Percentiles rank a stretch among this genome's conserved stretches.
Evolutionary conservation across 192 early-diverging fungal genomes (phyloP).

Genomic region (Dimargaris verticillata): DNA sequence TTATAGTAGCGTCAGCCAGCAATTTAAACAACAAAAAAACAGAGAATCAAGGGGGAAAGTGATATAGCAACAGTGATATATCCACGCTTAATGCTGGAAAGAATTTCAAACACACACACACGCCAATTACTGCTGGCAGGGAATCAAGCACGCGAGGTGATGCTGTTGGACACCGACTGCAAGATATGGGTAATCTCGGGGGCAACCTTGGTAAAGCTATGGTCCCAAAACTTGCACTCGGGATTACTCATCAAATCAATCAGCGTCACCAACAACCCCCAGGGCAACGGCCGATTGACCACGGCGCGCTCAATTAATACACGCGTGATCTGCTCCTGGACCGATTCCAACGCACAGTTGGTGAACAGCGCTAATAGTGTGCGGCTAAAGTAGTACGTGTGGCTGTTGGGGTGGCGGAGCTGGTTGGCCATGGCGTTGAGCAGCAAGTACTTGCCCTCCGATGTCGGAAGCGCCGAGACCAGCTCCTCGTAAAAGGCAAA

Average conservation of each 20-base stretch:
- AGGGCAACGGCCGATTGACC: constrained; percentile 93
- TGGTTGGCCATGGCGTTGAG: constrained; percentile 89
- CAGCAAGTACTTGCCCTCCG: constrained; percentile 67
- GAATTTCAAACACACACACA: not conserved
- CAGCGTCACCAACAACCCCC: constrained; percentile 92
- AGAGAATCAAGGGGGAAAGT: not conserved
- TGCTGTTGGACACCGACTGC: constrained; percentile 20
- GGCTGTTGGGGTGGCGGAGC: constrained; percentile 90
- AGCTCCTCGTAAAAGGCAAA: constrained; percentile 76
- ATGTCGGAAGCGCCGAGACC: constrained; percentile 34
- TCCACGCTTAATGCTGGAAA: not conserved
- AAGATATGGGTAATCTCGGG: constrained; percentile 32
- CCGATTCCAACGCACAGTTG: constrained; percentile 53
- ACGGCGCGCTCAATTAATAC: constrained; percentile 89
- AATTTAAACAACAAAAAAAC: not conserved
- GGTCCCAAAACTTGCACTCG: constrained; percentile 59
- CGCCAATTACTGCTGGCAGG: not conserved
- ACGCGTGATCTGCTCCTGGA: constrained; percentile 89
- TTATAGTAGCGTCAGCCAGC: too few species aligned
- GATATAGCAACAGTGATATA: not conserved
- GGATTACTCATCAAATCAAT: constrained; percentile 94
- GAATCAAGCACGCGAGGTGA: constrained; percentile 7
- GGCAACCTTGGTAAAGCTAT: constrained; percentile 30
- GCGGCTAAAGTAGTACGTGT: constrained; percentile 88
- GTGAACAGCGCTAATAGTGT: constrained; percentile 73